phyloP scores from a whole-genome alignment of 1,284 basidiomycete species.

The Cronartium ribicola region DNA sequence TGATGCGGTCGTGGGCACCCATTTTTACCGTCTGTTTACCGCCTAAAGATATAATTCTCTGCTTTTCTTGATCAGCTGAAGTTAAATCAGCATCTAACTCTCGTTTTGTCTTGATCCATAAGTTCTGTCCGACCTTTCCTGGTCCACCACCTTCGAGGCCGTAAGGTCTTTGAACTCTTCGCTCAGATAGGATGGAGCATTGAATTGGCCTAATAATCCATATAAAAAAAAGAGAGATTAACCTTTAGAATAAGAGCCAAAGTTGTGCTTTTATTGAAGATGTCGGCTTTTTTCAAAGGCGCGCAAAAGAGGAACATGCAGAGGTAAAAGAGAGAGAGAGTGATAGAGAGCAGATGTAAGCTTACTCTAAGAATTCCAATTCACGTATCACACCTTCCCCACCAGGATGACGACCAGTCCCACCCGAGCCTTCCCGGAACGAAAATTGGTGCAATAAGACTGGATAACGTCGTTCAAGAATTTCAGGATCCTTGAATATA shows the following conservation, averaged over 20 bases:
- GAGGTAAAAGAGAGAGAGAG: neutral
- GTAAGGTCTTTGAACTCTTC: constrained; percentile 82
- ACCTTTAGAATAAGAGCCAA: too few relatives aligned
- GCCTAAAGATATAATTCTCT: constrained; percentile 77
- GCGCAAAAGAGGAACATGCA: neutral
- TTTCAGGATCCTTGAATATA: constrained; percentile 75
- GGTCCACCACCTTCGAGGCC: constrained; percentile 79
- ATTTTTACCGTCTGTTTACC: constrained; percentile 84
- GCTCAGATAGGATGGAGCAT: constrained; percentile 79
- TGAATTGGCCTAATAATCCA: constrained; percentile 59
- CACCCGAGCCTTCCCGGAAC: constrained; percentile 70
- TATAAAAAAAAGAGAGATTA: neutral
- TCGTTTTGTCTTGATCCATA: constrained; percentile 70
- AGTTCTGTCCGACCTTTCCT: constrained; percentile 73
- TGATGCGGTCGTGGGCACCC: constrained; percentile 72
- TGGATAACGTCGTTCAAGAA: constrained; percentile 84
- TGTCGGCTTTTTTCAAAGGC: neutral
- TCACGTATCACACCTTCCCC: constrained; percentile 84
- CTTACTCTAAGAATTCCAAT: constrained; percentile 72
- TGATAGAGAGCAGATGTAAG: neutral
- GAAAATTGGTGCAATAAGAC: constrained; percentile 78
- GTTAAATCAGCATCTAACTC: constrained; percentile 55
- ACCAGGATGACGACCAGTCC: constrained; percentile 70
- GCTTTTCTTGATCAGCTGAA: constrained; percentile 45
- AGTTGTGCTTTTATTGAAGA: too few relatives aligned